Evolutionary conservation across 768 basidiomycete genomes (phyloP).

Genomic region (Jaapia argillacea): DNA sequence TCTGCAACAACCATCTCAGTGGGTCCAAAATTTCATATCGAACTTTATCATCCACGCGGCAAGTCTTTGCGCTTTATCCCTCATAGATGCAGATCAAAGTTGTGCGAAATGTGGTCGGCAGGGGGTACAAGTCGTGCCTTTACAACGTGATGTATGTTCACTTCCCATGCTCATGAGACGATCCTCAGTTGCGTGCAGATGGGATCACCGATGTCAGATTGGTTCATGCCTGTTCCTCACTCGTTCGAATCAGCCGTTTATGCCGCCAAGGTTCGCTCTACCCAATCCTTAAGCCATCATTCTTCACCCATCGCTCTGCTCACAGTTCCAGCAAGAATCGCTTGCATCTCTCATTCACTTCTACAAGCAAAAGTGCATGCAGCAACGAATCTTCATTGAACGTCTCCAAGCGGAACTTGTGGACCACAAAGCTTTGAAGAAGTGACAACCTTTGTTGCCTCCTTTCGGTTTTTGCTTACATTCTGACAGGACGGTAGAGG

Average conservation of each 20-base stretch:
- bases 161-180: neutral
- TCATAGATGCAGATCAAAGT: constrained; percentile 62
- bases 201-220: constrained; percentile 72
- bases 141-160: constrained; percentile 58
- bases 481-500: constrained; percentile 34
- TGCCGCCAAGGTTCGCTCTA: constrained; percentile 47
- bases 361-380: constrained; percentile 47
- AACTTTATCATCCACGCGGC: neutral
- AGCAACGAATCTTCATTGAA: constrained; percentile 43
- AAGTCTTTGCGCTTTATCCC: neutral
- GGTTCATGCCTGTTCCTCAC: constrained; percentile 61
- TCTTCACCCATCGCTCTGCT: neutral
- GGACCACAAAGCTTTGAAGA: constrained; percentile 41
- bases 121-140: constrained; percentile 57
- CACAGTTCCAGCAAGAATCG: constrained; percentile 71
- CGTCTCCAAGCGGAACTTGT: constrained; percentile 38
- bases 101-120: constrained; percentile 60
- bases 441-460: constrained; percentile 24
- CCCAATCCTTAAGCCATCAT: neutral
- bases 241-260: constrained; percentile 55
- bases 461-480: constrained; percentile 6
- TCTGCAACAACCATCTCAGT: constrained; percentile 86
- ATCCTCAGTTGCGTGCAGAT: constrained; percentile 32
- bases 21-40: constrained; percentile 10
- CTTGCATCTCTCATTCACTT: constrained; percentile 59